Base-by-base conservation (phyloP, 2,329 filamentous ascomycete genomes). In the Davidsoniella neocaledoniae region DNA sequence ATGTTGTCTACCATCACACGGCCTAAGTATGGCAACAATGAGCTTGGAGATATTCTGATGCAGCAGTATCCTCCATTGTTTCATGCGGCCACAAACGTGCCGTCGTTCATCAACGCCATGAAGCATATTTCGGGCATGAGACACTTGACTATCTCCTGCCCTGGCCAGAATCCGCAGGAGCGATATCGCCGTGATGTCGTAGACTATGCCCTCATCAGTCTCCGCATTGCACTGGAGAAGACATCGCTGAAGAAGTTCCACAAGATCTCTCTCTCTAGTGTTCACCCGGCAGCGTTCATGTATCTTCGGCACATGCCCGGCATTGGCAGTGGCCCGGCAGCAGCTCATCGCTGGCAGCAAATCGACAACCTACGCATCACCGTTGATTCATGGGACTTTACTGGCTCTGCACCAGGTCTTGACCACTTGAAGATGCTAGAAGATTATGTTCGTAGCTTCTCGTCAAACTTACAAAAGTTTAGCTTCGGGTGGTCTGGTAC, bases 11-110 rank as follows among this genome's bases (percentile, higher is more conserved):
- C 71, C 43, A 66, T 79, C 56, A 71, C 74, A 55, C 70, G 79
- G 49, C 83, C 82, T 47, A 90, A 86, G 65, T 93, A 93, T 62
- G 84, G 82, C 56, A 84, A 80, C 61, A 72, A 75, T 57, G 83
- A 86, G 58, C 77, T 91, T 58, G 86, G 81, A 54, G 82, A 90
- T 60, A 73, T 93, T 52, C 71, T 94, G 54, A 84, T 86, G 12
- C 79, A 86, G 60, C 86, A 94, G 65, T 94, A 93, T 59, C 85
- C 86, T 48, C 85, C 87, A 5, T 68, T 94, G 14, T 94, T 94
- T 66, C 87, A 94, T 60, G 84, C 86, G 5, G 84, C 87, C 6
- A 90, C 85, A 54, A 91, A 94, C 60, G 81, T 93, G 5, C 76
- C 83, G 4, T 83, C 84, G 38, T 94, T 94, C 66, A 79, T 90